Conservation (phyloP, 805 yeast genomes). For the Pichia rugopelliculosa region DNA sequence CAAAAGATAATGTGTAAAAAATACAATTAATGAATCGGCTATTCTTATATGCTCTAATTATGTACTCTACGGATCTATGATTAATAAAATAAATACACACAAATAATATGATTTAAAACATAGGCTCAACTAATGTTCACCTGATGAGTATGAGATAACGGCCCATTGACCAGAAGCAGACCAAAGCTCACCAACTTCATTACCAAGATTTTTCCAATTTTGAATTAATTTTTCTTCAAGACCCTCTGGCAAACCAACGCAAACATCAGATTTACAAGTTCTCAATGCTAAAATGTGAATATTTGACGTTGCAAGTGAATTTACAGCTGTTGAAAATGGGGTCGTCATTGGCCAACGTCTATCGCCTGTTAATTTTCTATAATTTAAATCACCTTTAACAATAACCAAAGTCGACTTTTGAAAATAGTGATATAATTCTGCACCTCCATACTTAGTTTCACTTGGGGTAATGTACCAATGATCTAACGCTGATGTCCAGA, state of each 20-base stretch:
- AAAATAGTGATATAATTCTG: constrained; percentile 53
- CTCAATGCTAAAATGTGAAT: constrained; percentile 70
- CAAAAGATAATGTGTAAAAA: background rate
- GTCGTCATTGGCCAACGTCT: constrained; percentile 81
- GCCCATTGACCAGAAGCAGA: constrained; percentile 90
- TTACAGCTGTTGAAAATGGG: constrained; percentile 63
- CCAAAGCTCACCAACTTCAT: constrained; percentile 73
- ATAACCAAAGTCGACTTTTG: constrained; percentile 61
- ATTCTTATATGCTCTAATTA: background rate
- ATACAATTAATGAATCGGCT: background rate
- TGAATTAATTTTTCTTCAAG: constrained; percentile 58
- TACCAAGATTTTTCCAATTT: constrained; percentile 48
- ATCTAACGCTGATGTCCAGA: constrained; percentile 80
- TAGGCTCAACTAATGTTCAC: constrained; percentile 17
- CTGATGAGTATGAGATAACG: constrained; percentile 57
- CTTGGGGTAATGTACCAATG: constrained; percentile 59
- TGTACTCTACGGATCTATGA: too few species aligned
- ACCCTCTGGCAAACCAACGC: constrained; percentile 75
- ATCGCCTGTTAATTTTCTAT: constrained; percentile 90
- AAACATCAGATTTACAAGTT: constrained; percentile 95
- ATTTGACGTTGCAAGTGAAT: constrained; percentile 54
- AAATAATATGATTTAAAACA: background rate
- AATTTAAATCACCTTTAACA: constrained; percentile 93
- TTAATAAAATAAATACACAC: background rate
- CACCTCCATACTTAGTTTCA: constrained; percentile 52